phyloP scores from a whole-genome alignment of 495 filamentous ascomycete genomes.

The Penicillium canescens region DNA sequence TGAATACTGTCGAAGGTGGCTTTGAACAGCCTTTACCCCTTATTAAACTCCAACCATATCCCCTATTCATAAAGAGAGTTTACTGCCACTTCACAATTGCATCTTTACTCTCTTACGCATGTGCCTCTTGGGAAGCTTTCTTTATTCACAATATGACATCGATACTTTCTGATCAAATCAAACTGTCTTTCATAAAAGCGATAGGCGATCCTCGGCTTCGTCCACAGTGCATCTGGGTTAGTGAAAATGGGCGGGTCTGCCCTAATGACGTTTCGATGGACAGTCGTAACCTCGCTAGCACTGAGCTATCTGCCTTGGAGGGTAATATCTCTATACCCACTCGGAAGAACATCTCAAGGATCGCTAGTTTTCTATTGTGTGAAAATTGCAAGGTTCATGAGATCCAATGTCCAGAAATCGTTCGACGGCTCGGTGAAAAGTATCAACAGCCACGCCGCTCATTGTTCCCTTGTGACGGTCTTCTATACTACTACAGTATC shows the following conservation, averaged over 20 bases:
- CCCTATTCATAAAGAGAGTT: neutral
- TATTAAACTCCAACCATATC: neutral
- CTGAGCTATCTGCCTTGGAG: neutral
- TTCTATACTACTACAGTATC: neutral
- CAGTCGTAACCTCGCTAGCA: neutral
- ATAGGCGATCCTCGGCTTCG: neutral
- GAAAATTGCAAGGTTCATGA: neutral
- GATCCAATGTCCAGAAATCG: neutral
- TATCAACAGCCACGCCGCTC: neutral
- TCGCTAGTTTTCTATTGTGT: neutral
- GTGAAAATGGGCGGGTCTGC: neutral
- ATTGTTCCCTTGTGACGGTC: neutral
- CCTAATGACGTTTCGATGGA: neutral
- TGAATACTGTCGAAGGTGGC: too few species aligned
- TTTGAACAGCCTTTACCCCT: too few species aligned
- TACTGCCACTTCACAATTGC: neutral
- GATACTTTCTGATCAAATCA: neutral
- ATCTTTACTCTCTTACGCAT: neutral
- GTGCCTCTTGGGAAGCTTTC: neutral
- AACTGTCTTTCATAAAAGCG: neutral
- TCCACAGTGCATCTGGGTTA: neutral
- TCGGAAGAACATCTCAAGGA: neutral
- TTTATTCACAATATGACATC: neutral
- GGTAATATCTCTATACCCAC: neutral
- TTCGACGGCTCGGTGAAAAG: neutral